Percentiles rank a stretch among this genome's conserved stretches.
Evolutionary conservation across 495 filamentous ascomycete genomes (phyloP).

Genomic region (Annulohypoxylon moriforme): DNA sequence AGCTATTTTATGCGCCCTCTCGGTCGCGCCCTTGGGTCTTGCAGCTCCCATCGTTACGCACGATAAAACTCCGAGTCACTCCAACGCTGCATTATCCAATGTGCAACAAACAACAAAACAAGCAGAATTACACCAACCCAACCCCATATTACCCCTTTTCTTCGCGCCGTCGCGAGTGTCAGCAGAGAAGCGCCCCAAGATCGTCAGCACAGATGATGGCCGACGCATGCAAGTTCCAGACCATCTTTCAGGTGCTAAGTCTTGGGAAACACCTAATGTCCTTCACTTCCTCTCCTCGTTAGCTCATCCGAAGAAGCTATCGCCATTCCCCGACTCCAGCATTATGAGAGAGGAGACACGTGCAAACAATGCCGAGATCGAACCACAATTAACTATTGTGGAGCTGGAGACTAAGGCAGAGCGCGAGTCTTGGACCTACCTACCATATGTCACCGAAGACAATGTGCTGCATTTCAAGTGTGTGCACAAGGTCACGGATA

Average conservation of each 20-base stretch:
- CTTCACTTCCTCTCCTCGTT: constrained; percentile 37
- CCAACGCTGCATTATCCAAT: constrained; percentile 13
- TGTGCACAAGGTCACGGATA: constrained; percentile 49
- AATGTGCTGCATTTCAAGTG: constrained; percentile 41
- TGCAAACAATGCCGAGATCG: constrained; percentile 38
- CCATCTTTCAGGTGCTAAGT: constrained; percentile 33
- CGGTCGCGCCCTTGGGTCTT: constrained; percentile 30
- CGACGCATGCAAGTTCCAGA: constrained; percentile 35
- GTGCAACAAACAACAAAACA: constrained; percentile 21
- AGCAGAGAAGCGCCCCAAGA: constrained; percentile 24
- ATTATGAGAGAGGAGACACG: constrained; percentile 46
- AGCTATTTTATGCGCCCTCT: constrained; percentile 25
- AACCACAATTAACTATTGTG: constrained; percentile 45
- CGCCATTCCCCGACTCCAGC: constrained; percentile 46
- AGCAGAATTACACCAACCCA: background rate
- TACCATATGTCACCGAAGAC: constrained; percentile 40
- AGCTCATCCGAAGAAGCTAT: constrained; percentile 35
- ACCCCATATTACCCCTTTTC: background rate
- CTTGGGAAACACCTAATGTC: constrained; percentile 43
- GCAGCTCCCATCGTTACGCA: constrained; percentile 34
- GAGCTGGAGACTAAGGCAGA: constrained; percentile 44
- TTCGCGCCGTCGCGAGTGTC: constrained; percentile 24
- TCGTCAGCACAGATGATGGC: constrained; percentile 35
- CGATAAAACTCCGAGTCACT: constrained; percentile 30
- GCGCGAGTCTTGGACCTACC: constrained; percentile 39